Evolutionary conservation across 2,329 filamentous ascomycete species (phyloP).

Genomic region (Magnaporthiopsis poae): DNA sequence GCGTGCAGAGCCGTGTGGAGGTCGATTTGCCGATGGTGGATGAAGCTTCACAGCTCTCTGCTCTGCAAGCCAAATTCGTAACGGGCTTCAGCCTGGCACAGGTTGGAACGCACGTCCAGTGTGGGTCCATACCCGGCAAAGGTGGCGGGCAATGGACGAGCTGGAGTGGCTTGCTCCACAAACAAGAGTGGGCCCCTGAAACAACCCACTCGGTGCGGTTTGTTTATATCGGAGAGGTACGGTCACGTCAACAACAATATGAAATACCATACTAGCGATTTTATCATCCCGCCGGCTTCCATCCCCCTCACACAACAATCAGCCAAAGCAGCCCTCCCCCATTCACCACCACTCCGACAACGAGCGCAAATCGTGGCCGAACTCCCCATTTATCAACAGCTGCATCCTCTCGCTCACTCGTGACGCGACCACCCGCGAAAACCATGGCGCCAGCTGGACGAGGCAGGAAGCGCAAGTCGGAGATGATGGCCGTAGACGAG

Average conservation of each 20-base stretch:
- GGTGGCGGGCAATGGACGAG: neutral
- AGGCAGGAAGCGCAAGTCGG: conserved; percentile 37
- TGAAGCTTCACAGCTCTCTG: conserved; percentile 7
- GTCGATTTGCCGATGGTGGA: neutral
- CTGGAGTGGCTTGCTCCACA: neutral
- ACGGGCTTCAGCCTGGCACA: conserved; percentile 6
- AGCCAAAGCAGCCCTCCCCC: neutral
- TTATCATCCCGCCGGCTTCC: neutral
- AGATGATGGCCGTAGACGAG: conserved; percentile 22
- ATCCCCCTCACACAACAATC: neutral
- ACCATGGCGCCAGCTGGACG: conserved; percentile 36
- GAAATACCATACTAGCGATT: neutral
- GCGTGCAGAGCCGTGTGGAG: neutral
- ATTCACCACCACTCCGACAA: neutral
- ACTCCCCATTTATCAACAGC: neutral
- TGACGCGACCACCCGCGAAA: neutral
- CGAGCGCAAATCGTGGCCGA: neutral
- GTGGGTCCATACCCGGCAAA: neutral
- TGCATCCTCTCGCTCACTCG: neutral
- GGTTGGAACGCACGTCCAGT: neutral
- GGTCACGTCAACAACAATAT: neutral
- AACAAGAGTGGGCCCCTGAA: neutral
- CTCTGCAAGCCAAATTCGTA: conserved; percentile 1
- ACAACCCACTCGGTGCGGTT: neutral
- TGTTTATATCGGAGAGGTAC: neutral